Conservation (phyloP, 2,329 filamentous ascomycete species). For the Venturia asperata region DNA sequence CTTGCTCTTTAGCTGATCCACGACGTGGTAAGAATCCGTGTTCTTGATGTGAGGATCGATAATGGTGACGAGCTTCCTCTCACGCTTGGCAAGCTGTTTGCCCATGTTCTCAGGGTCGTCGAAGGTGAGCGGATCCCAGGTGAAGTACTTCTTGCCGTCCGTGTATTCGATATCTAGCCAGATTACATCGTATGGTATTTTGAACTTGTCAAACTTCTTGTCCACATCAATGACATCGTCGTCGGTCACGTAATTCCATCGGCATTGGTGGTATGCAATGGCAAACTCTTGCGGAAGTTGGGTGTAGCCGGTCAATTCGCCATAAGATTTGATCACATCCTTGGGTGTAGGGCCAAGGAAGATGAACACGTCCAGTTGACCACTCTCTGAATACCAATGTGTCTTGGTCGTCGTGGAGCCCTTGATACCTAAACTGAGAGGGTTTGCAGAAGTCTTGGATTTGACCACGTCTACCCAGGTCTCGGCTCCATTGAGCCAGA, state of each 20-base stretch:
- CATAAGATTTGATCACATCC: conserved; percentile 74
- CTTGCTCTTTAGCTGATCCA: conserved; percentile 75
- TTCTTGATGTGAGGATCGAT: conserved; percentile 99
- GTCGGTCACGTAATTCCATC: conserved; percentile 97
- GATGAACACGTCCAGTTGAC: conserved; percentile 84
- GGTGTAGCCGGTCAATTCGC: conserved; percentile 84
- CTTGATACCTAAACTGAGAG: conserved; percentile 63
- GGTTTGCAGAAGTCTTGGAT: conserved; percentile 63
- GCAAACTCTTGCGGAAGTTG: conserved; percentile 88
- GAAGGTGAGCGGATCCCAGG: conserved; percentile 88
- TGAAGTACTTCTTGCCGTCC: conserved; percentile 96
- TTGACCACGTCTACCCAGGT: conserved; percentile 97
- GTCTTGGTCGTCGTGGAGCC: conserved; percentile 73
- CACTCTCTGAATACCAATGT: conserved; percentile 94
- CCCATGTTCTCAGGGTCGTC: conserved; percentile 80
- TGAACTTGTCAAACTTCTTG: conserved; percentile 87
- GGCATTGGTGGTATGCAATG: conserved; percentile 92
- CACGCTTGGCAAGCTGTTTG: conserved; percentile 74
- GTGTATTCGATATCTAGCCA: conserved; percentile 99
- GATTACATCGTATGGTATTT: conserved; percentile 96
- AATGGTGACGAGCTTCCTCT: conserved; percentile 85
- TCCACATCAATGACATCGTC: conserved; percentile 97
- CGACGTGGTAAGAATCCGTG: conserved; percentile 65
- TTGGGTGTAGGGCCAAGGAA: conserved; percentile 84
- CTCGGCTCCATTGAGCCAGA: conserved; percentile 96